Evolutionary conservation across 2,329 filamentous ascomycete genomes (phyloP).

Genomic region (Stagonosporopsis vannaccii): DNA sequence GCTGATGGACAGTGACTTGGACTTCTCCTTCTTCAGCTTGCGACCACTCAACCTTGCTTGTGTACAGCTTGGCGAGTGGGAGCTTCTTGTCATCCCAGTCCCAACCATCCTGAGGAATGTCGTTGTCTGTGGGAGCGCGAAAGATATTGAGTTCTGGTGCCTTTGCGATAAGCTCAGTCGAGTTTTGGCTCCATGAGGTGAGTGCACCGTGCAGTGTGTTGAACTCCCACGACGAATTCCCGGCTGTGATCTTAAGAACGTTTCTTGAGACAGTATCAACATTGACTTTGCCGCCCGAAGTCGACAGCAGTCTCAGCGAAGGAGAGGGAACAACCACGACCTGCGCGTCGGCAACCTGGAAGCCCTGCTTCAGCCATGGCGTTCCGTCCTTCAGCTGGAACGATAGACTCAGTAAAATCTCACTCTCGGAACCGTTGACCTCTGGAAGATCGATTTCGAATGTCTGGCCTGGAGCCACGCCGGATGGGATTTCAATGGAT

Average conservation of each 20-base stretch:
- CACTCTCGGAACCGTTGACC: slow-evolving; percentile 17
- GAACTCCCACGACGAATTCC: slow-evolving; percentile 56
- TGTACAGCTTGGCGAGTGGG: slow-evolving; percentile 37
- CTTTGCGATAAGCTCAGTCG: slow-evolving; percentile 42
- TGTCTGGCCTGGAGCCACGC: slow-evolving; percentile 33
- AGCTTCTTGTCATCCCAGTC: slow-evolving; percentile 61
- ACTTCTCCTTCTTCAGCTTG: slow-evolving; percentile 31
- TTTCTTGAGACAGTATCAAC: slow-evolving; percentile 29
- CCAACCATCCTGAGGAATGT: slow-evolving; percentile 60
- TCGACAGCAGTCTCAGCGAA: slow-evolving; percentile 34
- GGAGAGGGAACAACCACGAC: slow-evolving; percentile 27
- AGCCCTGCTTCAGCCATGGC: slow-evolving; percentile 42
- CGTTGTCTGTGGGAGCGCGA: slow-evolving; percentile 72
- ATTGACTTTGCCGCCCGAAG: slow-evolving; percentile 53
- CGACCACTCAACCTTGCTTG: slow-evolving; percentile 48
- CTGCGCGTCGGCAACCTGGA: slow-evolving; percentile 49
- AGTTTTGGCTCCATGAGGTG: slow-evolving; percentile 42
- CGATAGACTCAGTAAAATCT: slow-evolving; percentile 31
- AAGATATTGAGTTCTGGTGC: slow-evolving; percentile 62
- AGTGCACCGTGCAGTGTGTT: slow-evolving; percentile 61
- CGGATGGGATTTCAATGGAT: slow-evolving; percentile 34
- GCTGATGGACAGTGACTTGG: slow-evolving; percentile 55
- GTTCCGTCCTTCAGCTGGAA: slow-evolving; percentile 47
- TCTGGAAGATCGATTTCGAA: slow-evolving; percentile 38
- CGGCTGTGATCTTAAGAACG: slow-evolving; percentile 27